Evolutionary conservation across 2,329 filamentous ascomycete genomes (phyloP).

Genomic region (Ophiosphaerella herpotricha): DNA sequence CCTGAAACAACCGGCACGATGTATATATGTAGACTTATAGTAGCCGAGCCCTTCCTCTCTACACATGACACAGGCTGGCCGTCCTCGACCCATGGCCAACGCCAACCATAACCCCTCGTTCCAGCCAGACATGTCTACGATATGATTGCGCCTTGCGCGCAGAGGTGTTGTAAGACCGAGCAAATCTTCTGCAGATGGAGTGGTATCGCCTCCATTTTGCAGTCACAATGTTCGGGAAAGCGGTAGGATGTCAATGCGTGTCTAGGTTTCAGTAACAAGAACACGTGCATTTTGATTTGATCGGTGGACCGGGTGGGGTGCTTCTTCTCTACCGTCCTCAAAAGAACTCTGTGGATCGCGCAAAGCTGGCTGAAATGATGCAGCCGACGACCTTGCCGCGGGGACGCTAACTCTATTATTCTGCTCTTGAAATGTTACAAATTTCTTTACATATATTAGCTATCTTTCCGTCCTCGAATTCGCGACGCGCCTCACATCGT

Average conservation of each 20-base stretch:
- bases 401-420: too few species aligned
- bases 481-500: too few species aligned
- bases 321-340: slow-evolving; percentile 3
- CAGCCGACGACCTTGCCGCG: slow-evolving; percentile 9
- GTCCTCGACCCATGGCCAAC: slow-evolving; percentile 13
- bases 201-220: slow-evolving; percentile 9
- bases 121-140: slow-evolving; percentile 2
- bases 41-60: slow-evolving; percentile 6
- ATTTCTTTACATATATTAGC: too few species aligned
- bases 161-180: slow-evolving; percentile 4
- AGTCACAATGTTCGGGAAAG: slow-evolving; percentile 13
- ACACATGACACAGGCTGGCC: neutral
- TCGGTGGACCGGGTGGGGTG: slow-evolving; percentile 7
- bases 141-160: neutral
- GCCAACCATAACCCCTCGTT: slow-evolving; percentile 3
- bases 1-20: slow-evolving; percentile 20
- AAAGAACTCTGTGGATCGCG: slow-evolving; percentile 3
- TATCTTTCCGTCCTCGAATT: too few species aligned
- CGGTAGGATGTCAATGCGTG: slow-evolving; percentile 8
- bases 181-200: slow-evolving; percentile 11
- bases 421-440: too few species aligned
- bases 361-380: slow-evolving; percentile 10
- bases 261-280: slow-evolving; percentile 7
- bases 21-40: slow-evolving; percentile 22
- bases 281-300: slow-evolving; percentile 8